Base-by-base conservation (phyloP, 2,329 filamentous ascomycete species). In the Aspergillus sp. region DNA sequence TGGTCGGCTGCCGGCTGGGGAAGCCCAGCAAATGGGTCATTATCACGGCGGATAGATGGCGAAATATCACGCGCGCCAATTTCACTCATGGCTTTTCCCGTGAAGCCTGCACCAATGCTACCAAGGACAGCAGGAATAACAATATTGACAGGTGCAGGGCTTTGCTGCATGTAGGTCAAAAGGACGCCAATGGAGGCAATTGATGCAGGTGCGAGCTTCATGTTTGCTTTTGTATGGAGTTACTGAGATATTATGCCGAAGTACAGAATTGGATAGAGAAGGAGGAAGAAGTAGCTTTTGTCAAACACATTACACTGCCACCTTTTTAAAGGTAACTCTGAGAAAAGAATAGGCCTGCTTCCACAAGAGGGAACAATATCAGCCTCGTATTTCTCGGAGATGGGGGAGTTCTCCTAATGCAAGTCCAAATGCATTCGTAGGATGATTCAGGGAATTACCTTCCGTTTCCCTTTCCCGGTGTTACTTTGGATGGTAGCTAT, bases 1-100 rank as follows among this genome's bases (percentile, higher is more conserved):
- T 13, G 6, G 33, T 38, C 17, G 20, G 10, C 42, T 6, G 46
- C 46, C 6, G 46, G 46, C 17, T 44, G 46, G n/a, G 46, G 46
- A 3, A 48, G 42, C n/a, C 20, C 38, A 7, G 5, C 41, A 19
- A 47, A 43, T 17, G 46, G 41, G 12, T 42, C 30, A 32, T 32
- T 7, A 13, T 32, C 30, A 13, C 17, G 17, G 17, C 17, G 17
- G 17, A 19, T 19, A 19, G 17, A 19, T 19, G 17, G 3, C 17
- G 3, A 35, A 35, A 35, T n/a, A 3, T 35, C 32, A 35, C 32
- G 32, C n/a, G 9, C n/a, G 10, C 10, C 10, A 10, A 35, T 35
- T 10, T 39, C 9, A 9, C 37, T 39, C 10, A 39, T 20, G 3
- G 15, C 19, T 39, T 17, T 15, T 7, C 37, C 7, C 15, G 37